Evolutionary conservation across 2,329 filamentous ascomycete genomes (phyloP).

Genomic region (Pseudocercospora ulei): DNA sequence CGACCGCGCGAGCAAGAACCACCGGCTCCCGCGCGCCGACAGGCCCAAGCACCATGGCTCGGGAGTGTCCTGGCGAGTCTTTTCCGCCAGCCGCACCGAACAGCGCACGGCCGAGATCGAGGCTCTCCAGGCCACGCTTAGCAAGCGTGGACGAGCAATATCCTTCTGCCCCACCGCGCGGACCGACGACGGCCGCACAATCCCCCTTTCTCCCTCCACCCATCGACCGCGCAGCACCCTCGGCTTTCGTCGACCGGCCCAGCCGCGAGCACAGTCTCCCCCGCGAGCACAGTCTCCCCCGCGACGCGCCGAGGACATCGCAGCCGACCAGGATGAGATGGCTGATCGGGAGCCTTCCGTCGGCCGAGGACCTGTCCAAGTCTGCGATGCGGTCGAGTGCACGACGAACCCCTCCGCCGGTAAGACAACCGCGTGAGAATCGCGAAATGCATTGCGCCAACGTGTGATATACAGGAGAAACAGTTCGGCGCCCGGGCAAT

Average conservation of each 20-base stretch:
- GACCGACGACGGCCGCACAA: slow-evolving; percentile 31
- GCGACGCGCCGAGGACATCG: slow-evolving; percentile 25
- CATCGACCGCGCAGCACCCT: slow-evolving; percentile 17
- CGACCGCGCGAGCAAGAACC: slow-evolving; percentile 17
- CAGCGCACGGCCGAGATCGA: slow-evolving; percentile 32
- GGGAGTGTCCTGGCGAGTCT: slow-evolving; percentile 33
- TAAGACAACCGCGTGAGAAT: slow-evolving; percentile 20
- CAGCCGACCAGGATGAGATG: slow-evolving; percentile 29
- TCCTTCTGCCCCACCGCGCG: slow-evolving; percentile 30
- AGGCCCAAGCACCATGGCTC: slow-evolving; percentile 31
- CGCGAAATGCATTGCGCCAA: slow-evolving; percentile 11
- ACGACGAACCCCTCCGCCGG: slow-evolving; percentile 31
- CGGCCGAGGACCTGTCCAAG: slow-evolving; percentile 18
- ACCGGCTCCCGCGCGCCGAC: slow-evolving; percentile 30
- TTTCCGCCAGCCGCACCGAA: slow-evolving; percentile 31
- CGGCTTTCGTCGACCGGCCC: slow-evolving; percentile 16
- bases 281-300: slow-evolving; percentile 31
- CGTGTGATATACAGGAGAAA: slow-evolving; percentile 22
- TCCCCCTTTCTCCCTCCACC: slow-evolving; percentile 26
- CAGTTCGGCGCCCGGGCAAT: slow-evolving; percentile 23
- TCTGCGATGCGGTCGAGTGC: slow-evolving; percentile 25
- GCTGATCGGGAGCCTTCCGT: slow-evolving; percentile 22
- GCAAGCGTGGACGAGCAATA: slow-evolving; percentile 31
- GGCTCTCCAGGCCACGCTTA: slow-evolving; percentile 29
- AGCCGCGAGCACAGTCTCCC: slow-evolving; percentile 26